Percentiles rank a stretch among this genome's conserved stretches.
Evolutionary conservation across 139 green algal species (phyloP).

Genomic region (Cymbomonas tetramitiformis): DNA sequence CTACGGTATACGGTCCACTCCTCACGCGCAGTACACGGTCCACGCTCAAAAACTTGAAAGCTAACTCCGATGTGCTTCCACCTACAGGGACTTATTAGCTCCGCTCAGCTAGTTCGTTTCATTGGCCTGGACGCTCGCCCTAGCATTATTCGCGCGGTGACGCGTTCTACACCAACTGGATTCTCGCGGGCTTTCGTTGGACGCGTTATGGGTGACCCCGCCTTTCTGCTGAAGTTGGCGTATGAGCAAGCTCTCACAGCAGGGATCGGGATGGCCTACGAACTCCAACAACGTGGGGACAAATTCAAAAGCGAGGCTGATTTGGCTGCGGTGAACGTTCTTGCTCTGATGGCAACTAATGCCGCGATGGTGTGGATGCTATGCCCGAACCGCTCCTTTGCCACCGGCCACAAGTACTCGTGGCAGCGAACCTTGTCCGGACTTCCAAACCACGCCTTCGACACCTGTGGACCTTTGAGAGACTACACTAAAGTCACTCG

Average conservation of each 20-base stretch:
- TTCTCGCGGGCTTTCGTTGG: constrained; percentile 74
- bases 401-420: constrained; percentile 46
- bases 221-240: constrained; percentile 80
- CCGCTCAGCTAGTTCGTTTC: constrained; percentile 78
- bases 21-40: too few species aligned
- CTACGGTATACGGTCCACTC: too few species aligned
- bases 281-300: constrained; percentile 49
- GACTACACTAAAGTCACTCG: constrained; percentile 51
- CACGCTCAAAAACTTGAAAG: too few species aligned
- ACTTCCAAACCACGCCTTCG: constrained; percentile 69
- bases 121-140: constrained; percentile 78
- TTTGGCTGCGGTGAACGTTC: constrained; percentile 68
- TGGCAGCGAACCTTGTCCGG: constrained; percentile 63
- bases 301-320: constrained; percentile 68
- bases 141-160: constrained; percentile 60
- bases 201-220: constrained; percentile 86
- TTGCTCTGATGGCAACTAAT: constrained; percentile 61
- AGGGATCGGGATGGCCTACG: constrained; percentile 48
- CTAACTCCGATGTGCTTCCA: too few species aligned
- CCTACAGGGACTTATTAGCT: constrained; percentile 84
- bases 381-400: constrained; percentile 61
- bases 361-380: constrained; percentile 69
- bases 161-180: constrained; percentile 39
- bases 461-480: constrained; percentile 57
- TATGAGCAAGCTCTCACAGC: constrained; percentile 73